These are phyloP conservation scores for Kwoniella sp. DNA, from an alignment of 768 basidiomycete genomes.

Conservation along the genomic window DNA sequence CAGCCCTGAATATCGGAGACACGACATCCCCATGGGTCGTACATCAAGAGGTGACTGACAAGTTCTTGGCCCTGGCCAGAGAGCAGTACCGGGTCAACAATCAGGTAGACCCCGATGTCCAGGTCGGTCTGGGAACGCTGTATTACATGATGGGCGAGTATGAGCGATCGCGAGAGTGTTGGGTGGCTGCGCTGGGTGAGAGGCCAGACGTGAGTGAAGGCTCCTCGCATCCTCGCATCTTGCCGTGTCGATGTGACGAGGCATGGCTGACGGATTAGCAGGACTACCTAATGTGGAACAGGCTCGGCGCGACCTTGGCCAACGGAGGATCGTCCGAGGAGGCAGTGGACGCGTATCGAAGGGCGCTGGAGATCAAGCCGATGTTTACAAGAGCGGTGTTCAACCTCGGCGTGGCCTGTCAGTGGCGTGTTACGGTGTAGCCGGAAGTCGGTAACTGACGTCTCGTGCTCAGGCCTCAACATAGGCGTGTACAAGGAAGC, in stretches of 20 bases:
- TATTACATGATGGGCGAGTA: constrained; percentile 86
- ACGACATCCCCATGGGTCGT: constrained; percentile 64
- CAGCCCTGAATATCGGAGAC: constrained; percentile 10
- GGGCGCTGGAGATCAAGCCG: constrained; percentile 83
- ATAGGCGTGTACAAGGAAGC: constrained; percentile 94
- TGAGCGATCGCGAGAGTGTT: constrained; percentile 87
- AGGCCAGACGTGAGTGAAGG: constrained; percentile 62
- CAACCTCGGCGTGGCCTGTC: constrained; percentile 96
- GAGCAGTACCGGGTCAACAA: constrained; percentile 66
- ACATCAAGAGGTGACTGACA: constrained; percentile 71
- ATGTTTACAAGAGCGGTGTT: constrained; percentile 96
- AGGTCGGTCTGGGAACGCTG: constrained; percentile 85
- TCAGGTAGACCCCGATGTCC: constrained; percentile 77
- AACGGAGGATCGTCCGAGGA: constrained; percentile 94
- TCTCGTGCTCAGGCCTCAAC: constrained; percentile 66
- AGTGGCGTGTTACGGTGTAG: too few species aligned
- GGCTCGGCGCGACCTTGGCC: constrained; percentile 86
- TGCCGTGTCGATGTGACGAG: not conserved
- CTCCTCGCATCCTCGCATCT: not conserved
- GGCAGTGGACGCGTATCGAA: constrained; percentile 68
- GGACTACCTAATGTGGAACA: constrained; percentile 96
- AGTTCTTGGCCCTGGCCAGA: constrained; percentile 76
- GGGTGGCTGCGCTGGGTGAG: constrained; percentile 74
- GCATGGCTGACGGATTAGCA: constrained; percentile 31
- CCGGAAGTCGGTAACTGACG: not conserved